Evolutionary conservation across 139 green algal species (phyloP), one percentile per base, ranked within the genome.

Genomic region (Mychonastes homosphaera): DNA sequence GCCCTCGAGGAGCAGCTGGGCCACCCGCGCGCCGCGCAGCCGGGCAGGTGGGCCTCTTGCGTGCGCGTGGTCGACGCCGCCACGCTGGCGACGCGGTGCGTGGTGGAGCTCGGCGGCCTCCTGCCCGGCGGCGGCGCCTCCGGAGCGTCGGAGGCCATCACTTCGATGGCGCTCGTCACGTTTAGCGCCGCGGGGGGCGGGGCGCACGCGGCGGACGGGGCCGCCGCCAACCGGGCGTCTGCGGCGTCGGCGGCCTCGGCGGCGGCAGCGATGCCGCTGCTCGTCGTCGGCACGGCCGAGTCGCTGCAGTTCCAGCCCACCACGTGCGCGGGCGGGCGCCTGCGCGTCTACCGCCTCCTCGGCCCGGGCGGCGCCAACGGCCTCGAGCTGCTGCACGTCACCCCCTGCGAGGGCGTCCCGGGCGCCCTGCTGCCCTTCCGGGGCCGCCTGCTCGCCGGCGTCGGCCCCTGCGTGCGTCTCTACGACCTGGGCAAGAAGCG

Each of bases 401-500:
- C 91, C 9, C 63, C 71, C 27, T 71, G 94, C 32, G 81, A 89
- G 27, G 79, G 74, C 24, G 62, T 94, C 27, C 85, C 85, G 3
- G 76, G 79, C 1, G 86, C 89, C 8, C 60, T 99, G 58, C 71
- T 64, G 24, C 72, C 61, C 10, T 96, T 95, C 80, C 87, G 94
- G 74, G 86, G 85, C 8, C 73, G 80, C 23, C 69, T 99, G 65
- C 81, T 99, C 39, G 89, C 80, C 9, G 90, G 92, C 21, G 70
- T 96, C 12, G 89, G 87, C 43, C 73, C 78, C 53, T 64, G 75
- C 24, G 73, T 99, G 47, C 77, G 88, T 12, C 58, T 99, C 45
- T 97, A 94, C 56, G 92, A 98, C 45, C 54, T 95, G 34, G 92
- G 92, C 61, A 95, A 94, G 72, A 95, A 95, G 76, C 93, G 94